Percentiles rank a stretch among this genome's conserved stretches.
Evolutionary conservation across 2,329 filamentous ascomycete genomes (phyloP).

Genomic region (Epichloe elymi): DNA sequence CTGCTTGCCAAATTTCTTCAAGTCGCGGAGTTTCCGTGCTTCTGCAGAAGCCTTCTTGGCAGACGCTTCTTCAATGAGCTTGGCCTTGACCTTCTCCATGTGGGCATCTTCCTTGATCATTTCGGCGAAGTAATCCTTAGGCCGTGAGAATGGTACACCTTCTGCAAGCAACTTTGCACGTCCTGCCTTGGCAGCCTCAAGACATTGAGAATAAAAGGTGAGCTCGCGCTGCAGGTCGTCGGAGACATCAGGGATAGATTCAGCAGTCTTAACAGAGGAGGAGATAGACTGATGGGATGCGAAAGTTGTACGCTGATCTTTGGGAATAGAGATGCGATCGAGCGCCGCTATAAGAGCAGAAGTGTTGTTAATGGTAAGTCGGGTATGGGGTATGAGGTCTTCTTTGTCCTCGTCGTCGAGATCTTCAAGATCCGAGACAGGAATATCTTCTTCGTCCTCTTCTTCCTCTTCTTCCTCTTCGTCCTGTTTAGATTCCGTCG

Average conservation of each 20-base stretch:
- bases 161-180: slow-evolving; percentile 68
- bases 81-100: slow-evolving; percentile 93
- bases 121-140: slow-evolving; percentile 93
- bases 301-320: slow-evolving; percentile 58
- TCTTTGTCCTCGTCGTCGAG: slow-evolving; percentile 66
- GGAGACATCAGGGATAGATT: slow-evolving; percentile 65
- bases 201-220: slow-evolving; percentile 81
- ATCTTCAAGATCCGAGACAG: slow-evolving; percentile 76
- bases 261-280: slow-evolving; percentile 48
- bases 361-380: slow-evolving; percentile 95
- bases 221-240: slow-evolving; percentile 89
- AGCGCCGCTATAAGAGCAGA: slow-evolving; percentile 69
- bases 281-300: slow-evolving; percentile 69
- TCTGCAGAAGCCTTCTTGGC: slow-evolving; percentile 86
- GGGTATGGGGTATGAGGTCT: slow-evolving; percentile 79
- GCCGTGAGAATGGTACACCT: slow-evolving; percentile 73
- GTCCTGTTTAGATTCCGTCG: slow-evolving; percentile 17
- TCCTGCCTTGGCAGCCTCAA: slow-evolving; percentile 63
- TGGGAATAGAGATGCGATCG: slow-evolving; percentile 61
- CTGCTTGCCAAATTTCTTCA: slow-evolving; percentile 99
- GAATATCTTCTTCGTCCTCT: slow-evolving; percentile 75
- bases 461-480: slow-evolving; percentile 52
- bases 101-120: slow-evolving; percentile 98
- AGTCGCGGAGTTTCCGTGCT: slow-evolving; percentile 78
- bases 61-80: slow-evolving; percentile 83